Percentiles rank a stretch among this genome's conserved stretches.
These are phyloP conservation scores for Lentinula boryana DNA, from an alignment of 768 basidiomycete species.

Conservation along the genomic window DNA sequence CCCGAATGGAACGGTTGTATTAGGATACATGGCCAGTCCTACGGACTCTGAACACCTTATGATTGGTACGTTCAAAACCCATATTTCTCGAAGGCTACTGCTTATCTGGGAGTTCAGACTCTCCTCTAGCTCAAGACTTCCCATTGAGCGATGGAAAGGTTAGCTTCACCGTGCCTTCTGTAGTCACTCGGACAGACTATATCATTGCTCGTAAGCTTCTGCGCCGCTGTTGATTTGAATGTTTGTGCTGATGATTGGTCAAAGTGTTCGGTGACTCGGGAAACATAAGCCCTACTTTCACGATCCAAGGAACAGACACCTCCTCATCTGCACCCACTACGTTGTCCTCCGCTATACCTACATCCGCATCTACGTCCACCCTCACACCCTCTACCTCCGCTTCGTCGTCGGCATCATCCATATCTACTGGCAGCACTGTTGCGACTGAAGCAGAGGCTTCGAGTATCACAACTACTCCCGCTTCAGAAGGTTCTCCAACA, in stretches of 20 bases:
- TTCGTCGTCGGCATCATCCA: constrained; percentile 37
- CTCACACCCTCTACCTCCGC: not conserved
- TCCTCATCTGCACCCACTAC: constrained; percentile 10
- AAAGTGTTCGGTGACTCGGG: constrained; percentile 68
- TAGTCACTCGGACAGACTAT: constrained; percentile 40
- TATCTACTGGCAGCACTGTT: constrained; percentile 37
- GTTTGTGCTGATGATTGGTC: constrained; percentile 1
- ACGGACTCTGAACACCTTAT: constrained; percentile 45
- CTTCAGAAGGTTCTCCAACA: not conserved
- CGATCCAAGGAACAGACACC: constrained; percentile 33
- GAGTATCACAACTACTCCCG: not conserved
- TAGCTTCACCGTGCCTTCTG: constrained; percentile 45
- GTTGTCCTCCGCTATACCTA: not conserved
- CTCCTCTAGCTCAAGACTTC: constrained; percentile 54
- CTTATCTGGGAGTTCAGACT: constrained; percentile 26
- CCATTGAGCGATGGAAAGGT: constrained; percentile 44
- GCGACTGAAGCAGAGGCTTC: not conserved
- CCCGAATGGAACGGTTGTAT: constrained; percentile 40
- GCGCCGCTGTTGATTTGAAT: not conserved
- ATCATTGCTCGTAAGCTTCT: constrained; percentile 56
- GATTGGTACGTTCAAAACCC: constrained; percentile 30
- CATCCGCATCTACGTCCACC: not conserved
- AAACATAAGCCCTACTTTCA: constrained; percentile 52
- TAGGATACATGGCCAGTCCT: constrained; percentile 39
- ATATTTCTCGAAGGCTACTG: not conserved